Base-by-base conservation (phyloP, 768 basidiomycete genomes). In the Cystobasidiopsis lactophilus region DNA sequence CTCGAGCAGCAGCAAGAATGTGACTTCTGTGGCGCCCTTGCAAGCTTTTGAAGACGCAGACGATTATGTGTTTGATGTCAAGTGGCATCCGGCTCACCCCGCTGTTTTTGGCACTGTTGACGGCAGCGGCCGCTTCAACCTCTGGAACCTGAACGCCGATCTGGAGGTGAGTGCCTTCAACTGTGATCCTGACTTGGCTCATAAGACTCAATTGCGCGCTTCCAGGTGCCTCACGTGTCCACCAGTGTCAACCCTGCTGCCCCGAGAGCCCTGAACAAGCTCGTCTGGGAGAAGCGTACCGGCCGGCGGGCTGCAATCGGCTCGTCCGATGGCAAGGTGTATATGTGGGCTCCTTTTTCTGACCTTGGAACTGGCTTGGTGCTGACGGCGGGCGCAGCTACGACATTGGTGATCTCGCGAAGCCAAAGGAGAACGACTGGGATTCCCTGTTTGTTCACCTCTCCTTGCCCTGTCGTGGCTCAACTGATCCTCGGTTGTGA, bases 1-100 rank as follows among this genome's bases (percentile, higher is more conserved):
- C 7, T 78, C 79, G 5, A 77, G 78, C 35, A 62, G 69, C 0
- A 69, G 70, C 18, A 58, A 58, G 31, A 56, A 63, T 29, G 74
- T 76, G 58, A 65, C 67, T 11, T 26, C 26, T 21, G 53, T 52
- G 2, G 21, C 53, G 14, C 84, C 91, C 2, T 59, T 96, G 23
- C 82, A 89, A 64, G 86, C 85, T 38, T 96, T 98, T 62, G 91
- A 98, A 59, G 91, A 95, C 66, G 84, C 88, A 13, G 86, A 89
- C 64, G 93, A 98, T 66, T 95, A 96, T 65, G 91, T 98, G 10
- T 96, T 93, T 68, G 93, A 95, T 69, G 89, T 85, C 43, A 84
- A 81, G 65, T 98, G 93, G 93, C 93, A 98, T 65, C 88, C 91
- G 5, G 72, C 77, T 14, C 89, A 98, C 67, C 93, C 93, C 14